Conservation (phyloP, 345 rosid species). For the Punica granatum region DNA sequence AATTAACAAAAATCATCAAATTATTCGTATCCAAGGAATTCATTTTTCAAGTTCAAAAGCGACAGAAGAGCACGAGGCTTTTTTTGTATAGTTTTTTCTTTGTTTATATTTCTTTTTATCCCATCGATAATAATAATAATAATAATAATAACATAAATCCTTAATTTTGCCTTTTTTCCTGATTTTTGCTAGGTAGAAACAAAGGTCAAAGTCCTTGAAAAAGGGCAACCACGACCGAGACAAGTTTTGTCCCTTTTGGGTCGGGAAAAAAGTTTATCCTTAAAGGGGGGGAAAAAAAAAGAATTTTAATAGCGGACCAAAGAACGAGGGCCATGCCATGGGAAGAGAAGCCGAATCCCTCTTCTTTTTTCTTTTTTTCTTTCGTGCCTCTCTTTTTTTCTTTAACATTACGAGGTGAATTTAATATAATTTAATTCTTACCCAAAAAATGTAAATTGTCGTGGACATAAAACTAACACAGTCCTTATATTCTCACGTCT, state of each 20-base stretch:
- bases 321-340: background rate
- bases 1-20: too few species aligned
- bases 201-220: background rate
- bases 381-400: background rate
- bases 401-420: background rate
- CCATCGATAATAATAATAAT: too few species aligned
- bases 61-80: too few species aligned
- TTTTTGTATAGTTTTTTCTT: too few species aligned
- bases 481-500: background rate
- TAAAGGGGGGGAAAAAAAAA: too few species aligned
- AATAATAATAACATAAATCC: too few species aligned
- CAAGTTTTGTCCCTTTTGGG: background rate
- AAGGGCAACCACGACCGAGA: background rate
- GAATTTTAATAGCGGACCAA: background rate
- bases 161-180: too few species aligned
- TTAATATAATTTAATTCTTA: background rate
- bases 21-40: too few species aligned
- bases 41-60: too few species aligned
- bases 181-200: background rate
- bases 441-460: background rate
- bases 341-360: background rate
- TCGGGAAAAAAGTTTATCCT: too few species aligned
- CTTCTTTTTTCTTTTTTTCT: background rate
- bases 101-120: too few species aligned
- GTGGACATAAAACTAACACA: background rate